These are phyloP conservation scores for Isoetes engelmannii DNA, from an alignment of 83 land plant species.

Conservation along the genomic window DNA sequence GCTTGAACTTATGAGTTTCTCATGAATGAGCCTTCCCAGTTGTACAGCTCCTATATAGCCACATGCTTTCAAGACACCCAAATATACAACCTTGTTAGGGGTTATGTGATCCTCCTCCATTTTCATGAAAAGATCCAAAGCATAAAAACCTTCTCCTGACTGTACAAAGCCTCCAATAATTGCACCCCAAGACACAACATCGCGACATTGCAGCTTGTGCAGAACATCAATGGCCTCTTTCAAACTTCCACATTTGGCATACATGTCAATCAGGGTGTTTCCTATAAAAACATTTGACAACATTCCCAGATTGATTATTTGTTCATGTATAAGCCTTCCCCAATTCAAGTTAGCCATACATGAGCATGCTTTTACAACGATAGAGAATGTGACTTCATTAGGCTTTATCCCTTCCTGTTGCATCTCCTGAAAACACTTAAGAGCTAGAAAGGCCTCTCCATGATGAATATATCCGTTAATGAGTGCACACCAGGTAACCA, in stretches of 20 bases:
- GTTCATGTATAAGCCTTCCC: neutral
- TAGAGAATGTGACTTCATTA: neutral
- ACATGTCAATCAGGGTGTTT: slow-evolving; percentile 5
- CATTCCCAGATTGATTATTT: neutral
- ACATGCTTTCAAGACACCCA: too few relatives aligned
- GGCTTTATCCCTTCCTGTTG: slow-evolving; percentile 16
- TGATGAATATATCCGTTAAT: slow-evolving; percentile 8
- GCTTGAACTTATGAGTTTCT: too few relatives aligned
- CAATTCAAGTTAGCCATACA: too few relatives aligned
- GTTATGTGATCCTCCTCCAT: too few relatives aligned
- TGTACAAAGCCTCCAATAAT: neutral
- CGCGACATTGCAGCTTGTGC: neutral
- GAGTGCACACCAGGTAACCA: neutral
- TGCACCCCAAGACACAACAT: slow-evolving; percentile 5
- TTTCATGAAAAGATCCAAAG: too few relatives aligned
- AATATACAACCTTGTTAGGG: too few relatives aligned
- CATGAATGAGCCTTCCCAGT: too few relatives aligned
- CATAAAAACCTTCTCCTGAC: too few relatives aligned
- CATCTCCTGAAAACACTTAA: slow-evolving; percentile 9
- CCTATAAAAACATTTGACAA: neutral
- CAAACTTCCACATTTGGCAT: slow-evolving; percentile 6
- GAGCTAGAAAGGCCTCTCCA: slow-evolving; percentile 1
- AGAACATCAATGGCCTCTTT: neutral
- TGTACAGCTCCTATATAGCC: too few relatives aligned
- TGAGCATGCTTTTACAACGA: too few relatives aligned